A percentile compares a stretch with the other conserved stretches of the same genome.
These are phyloP conservation scores for Phoma sp. DNA, from an alignment of 2,329 filamentous ascomycete species.

Conservation along the genomic window DNA sequence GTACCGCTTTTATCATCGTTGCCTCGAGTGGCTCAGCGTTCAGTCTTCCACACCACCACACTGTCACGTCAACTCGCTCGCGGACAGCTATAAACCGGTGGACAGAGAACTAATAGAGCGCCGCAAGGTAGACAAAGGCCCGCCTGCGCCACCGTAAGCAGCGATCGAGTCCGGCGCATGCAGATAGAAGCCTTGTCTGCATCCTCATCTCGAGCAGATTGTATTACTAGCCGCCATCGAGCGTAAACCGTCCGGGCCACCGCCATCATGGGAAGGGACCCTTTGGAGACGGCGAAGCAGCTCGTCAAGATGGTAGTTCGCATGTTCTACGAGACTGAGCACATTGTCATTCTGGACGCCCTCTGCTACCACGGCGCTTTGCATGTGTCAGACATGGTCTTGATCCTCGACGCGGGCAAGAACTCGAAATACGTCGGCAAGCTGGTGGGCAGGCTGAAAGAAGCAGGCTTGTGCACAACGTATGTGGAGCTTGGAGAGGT, in stretches of 20 bases:
- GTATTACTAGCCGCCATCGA: background rate
- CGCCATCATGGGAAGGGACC: constrained; percentile 45
- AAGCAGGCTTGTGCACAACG: constrained; percentile 85
- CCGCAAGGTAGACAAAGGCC: background rate
- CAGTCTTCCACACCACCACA: constrained; percentile 14
- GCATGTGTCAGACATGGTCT: constrained; percentile 85
- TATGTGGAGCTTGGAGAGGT: constrained; percentile 54
- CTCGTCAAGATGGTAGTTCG: constrained; percentile 86
- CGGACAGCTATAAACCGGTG: constrained; percentile 17
- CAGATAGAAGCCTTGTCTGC: constrained; percentile 11
- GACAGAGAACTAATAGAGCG: constrained; percentile 9
- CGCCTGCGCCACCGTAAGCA: constrained; percentile 4
- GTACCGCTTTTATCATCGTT: constrained; percentile 22
- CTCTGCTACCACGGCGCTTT: constrained; percentile 78
- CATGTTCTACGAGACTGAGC: constrained; percentile 84
- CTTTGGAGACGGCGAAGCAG: constrained; percentile 73
- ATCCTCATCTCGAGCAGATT: constrained; percentile 11
- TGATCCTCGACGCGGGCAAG: constrained; percentile 75
- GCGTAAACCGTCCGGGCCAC: background rate
- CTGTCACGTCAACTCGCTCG: constrained; percentile 23
- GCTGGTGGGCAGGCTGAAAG: constrained; percentile 81
- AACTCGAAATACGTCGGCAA: constrained; percentile 93
- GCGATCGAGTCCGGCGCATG: constrained; percentile 12
- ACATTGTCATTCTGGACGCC: constrained; percentile 82
- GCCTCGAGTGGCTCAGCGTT: constrained; percentile 13